phyloP scores from a whole-genome alignment of 1,284 basidiomycete species.

The Lignosus rhinocerotis region DNA sequence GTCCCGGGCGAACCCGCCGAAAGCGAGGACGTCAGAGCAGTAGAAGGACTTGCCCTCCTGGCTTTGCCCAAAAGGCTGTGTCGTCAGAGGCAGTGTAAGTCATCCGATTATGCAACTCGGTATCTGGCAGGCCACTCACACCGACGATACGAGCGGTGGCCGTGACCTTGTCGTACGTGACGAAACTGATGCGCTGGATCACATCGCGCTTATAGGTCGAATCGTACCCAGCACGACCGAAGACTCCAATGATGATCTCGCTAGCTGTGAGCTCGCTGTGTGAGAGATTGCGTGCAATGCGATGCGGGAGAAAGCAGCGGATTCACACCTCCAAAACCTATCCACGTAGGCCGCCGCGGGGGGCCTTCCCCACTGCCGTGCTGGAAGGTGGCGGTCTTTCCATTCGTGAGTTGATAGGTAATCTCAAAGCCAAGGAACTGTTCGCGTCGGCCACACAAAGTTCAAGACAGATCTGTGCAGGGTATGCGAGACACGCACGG shows the following conservation, averaged over 20 bases:
- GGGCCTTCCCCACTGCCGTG: conserved; percentile 13
- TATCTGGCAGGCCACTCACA: no score
- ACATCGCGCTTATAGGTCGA: conserved; percentile 10
- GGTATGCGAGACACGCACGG: not conserved
- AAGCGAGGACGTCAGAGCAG: conserved; percentile 15
- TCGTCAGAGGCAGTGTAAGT: no score
- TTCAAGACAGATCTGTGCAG: not conserved
- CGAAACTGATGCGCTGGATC: not conserved
- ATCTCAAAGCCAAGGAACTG: conserved; percentile 20
- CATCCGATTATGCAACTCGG: no score
- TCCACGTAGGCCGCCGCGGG: not conserved
- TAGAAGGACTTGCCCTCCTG: conserved; percentile 19
- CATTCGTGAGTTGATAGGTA: conserved; percentile 13
- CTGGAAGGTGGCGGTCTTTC: not conserved
- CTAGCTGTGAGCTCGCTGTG: not conserved
- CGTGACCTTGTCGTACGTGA: no score
- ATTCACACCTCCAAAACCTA: not conserved
- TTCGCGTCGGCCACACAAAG: not conserved
- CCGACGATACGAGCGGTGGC: no score
- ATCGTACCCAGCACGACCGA: conserved; percentile 18
- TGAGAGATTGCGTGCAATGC: not conserved
- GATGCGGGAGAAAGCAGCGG: not conserved
- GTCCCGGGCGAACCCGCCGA: conserved; percentile 14
- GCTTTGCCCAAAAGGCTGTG: not conserved
- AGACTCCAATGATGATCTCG: conserved; percentile 17